A percentile compares a stretch with the other conserved stretches of the same genome.
Conservation (phyloP, 495 filamentous ascomycete species). For the Podospora comata region DNA sequence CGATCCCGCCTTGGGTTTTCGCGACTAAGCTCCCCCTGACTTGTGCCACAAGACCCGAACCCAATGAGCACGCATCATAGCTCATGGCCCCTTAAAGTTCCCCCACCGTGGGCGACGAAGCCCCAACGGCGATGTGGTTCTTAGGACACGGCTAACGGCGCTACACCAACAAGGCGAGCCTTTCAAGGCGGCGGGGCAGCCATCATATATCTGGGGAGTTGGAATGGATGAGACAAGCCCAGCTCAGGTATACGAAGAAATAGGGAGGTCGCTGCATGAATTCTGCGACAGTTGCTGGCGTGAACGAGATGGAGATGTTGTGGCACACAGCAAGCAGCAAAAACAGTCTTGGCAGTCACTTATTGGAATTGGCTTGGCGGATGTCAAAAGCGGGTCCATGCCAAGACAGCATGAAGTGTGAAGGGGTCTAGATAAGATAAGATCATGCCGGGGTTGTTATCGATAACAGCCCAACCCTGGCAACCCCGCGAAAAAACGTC, state of each 20-base stretch:
- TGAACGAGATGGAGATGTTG: background rate
- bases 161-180: background rate
- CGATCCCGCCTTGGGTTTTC: background rate
- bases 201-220: background rate
- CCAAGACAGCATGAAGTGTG: background rate
- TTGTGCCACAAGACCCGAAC: background rate
- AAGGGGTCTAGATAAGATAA: background rate
- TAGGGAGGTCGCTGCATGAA: background rate
- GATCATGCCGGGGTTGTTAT: constrained; percentile 9
- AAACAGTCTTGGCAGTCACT: background rate
- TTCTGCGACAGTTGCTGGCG: background rate
- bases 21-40: background rate
- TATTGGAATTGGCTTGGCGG: background rate
- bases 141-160: background rate
- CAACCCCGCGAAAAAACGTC: constrained; percentile 11
- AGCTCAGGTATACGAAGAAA: background rate
- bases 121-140: background rate
- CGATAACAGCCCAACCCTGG: constrained; percentile 16
- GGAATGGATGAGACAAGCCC: no score
- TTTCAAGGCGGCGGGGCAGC: background rate
- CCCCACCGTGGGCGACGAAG: background rate
- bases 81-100: background rate
- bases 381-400: background rate
- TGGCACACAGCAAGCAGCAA: background rate
- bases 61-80: background rate